Base-by-base conservation (phyloP, 2,329 filamentous ascomycete genomes). In the Ophiostoma triangulosporum region DNA sequence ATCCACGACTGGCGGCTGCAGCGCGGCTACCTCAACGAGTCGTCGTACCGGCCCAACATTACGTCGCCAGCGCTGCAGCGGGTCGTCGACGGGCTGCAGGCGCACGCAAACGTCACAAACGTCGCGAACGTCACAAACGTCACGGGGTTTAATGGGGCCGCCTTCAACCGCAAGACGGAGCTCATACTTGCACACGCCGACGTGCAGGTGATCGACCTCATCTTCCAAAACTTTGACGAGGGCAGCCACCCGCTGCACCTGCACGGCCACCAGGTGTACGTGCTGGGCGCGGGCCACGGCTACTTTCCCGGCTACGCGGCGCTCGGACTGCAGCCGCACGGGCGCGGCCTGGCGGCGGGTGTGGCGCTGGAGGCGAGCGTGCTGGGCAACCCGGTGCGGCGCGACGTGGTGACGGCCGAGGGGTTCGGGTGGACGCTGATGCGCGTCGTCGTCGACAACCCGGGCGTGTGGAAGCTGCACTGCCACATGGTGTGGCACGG, bases 161-260 rank as follows among this genome's bases (percentile, higher is more conserved):
- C 74, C 1, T 74, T 73, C 54, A 63, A 71, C 56, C 51, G 59
- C 1, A 59, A 59, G 50, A 63, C 67, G 48, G 70, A 73, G 57
- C 76, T 83, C 59, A 73, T 94, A 3, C 73, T 94, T 14, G 71
- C 81, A 31, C 76, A 83, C 58, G 76, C 75, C 49, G 57, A 67
- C 31, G 69, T 76, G 26, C 70, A 81, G 54, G 72, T 87, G n/a
- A 76, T 90, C 22, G 82, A 91, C 62, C 75, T 91, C 45, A 68
- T 88, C 17, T 70, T 91, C 17, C 57, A 60, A 15, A 60, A 58
- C 56, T 55, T 58, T 40, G 59, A 61, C 55, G 60, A 61, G 54
- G 60, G 59, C 32, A 57, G 55, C 45, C 60, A 60, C 51, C 60
- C 60, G 26, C 57, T 61, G 54, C 60, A 61, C 56, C 56, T 61